Evolutionary conservation across 192 early-diverging fungal species (phyloP).

Genomic region (Gaertneriomyces semiglobifer): DNA sequence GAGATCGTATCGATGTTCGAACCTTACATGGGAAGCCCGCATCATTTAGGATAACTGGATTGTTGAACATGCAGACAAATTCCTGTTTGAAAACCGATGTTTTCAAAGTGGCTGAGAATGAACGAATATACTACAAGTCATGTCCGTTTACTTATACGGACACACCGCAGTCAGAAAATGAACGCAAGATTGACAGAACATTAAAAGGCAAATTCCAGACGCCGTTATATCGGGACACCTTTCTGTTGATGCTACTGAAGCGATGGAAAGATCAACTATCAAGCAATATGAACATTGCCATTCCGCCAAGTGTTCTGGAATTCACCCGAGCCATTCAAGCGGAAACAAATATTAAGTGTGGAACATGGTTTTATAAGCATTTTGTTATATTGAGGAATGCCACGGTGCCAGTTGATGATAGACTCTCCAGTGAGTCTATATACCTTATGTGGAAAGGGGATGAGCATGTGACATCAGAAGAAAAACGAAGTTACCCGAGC

Average conservation of each 20-base stretch:
- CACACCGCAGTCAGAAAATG: slow-evolving; percentile 1
- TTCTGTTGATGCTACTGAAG: slow-evolving; percentile 13
- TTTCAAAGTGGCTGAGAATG: slow-evolving; percentile 2
- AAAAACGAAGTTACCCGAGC: too few species aligned
- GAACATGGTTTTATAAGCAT: too few species aligned
- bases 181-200: not conserved
- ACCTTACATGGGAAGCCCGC: slow-evolving; percentile 23
- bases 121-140: not conserved
- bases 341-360: too few species aligned
- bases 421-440: too few species aligned
- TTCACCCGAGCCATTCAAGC: too few species aligned
- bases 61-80: slow-evolving; percentile 19
- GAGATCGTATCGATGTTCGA: slow-evolving; percentile 13
- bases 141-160: too few species aligned
- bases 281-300: not conserved
- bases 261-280: too few species aligned
- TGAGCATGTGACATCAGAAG: too few species aligned
- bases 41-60: slow-evolving; percentile 16
- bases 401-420: too few species aligned
- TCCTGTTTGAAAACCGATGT: slow-evolving; percentile 4
- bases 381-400: too few species aligned
- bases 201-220: not conserved
- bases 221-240: slow-evolving; percentile 9
- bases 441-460: too few species aligned
- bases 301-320: slow-evolving; percentile 2